These are phyloP conservation scores for Seiridium unicorne DNA, from an alignment of 2,329 filamentous ascomycete genomes.

Conservation along the genomic window DNA sequence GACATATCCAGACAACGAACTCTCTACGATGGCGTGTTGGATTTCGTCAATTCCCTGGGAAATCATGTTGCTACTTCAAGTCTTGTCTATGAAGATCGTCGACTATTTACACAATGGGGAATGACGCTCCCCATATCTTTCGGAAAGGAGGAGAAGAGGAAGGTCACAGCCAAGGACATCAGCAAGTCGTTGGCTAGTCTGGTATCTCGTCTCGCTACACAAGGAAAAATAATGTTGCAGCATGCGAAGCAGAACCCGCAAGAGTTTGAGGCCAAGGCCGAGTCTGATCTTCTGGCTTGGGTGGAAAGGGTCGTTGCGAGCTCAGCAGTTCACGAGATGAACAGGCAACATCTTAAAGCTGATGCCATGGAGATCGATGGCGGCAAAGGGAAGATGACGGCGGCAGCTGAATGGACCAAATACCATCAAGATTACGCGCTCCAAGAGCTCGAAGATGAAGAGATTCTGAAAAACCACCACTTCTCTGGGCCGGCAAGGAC, in stretches of 20 bases:
- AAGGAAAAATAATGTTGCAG: conserved; percentile 30
- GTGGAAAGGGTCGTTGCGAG: conserved; percentile 29
- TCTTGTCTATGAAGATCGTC: conserved; percentile 31
- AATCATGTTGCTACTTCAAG: conserved; percentile 26
- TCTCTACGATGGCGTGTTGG: conserved; percentile 36
- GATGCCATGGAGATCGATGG: conserved; percentile 10
- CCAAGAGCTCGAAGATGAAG: conserved; percentile 30
- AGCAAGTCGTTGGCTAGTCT: conserved; percentile 22
- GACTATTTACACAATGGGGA: conserved; percentile 27
- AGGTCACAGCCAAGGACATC: conserved; percentile 18
- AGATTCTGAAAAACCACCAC: conserved; percentile 23
- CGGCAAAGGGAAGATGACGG: conserved; percentile 10
- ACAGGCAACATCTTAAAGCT: conserved; percentile 8
- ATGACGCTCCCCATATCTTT: conserved; percentile 35
- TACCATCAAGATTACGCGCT: conserved; percentile 34
- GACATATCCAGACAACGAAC: conserved; percentile 20
- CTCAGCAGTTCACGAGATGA: conserved; percentile 19
- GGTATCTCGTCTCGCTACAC: conserved; percentile 24
- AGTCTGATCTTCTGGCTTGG: conserved; percentile 28
- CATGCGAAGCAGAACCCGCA: conserved; percentile 13
- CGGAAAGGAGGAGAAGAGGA: conserved; percentile 5
- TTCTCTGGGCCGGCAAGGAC: background rate
- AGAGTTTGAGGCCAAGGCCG: conserved; percentile 22
- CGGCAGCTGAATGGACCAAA: conserved; percentile 16
- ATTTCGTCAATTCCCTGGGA: conserved; percentile 35